Percentiles rank a stretch among this genome's conserved stretches.
Conservation (phyloP, 2,329 filamentous ascomycete species). For the Monosporascus sp. region DNA sequence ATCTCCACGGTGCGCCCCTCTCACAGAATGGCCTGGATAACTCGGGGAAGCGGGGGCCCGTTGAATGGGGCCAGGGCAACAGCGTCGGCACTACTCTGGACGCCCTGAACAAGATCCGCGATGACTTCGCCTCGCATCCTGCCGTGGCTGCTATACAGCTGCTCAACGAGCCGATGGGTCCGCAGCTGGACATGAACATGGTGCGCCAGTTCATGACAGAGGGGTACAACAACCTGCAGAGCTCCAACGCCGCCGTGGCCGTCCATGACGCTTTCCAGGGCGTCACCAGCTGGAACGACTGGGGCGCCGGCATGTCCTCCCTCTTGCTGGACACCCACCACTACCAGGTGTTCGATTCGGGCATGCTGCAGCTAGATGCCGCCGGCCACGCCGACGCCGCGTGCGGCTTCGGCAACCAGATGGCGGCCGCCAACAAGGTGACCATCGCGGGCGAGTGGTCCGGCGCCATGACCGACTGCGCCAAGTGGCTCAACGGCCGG, state of each 20-base stretch:
- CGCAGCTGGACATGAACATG: constrained; percentile 45
- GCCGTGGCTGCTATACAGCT: constrained; percentile 64
- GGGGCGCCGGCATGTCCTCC: constrained; percentile 51
- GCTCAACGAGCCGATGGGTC: constrained; percentile 63
- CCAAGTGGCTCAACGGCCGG: constrained; percentile 62
- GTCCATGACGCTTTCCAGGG: constrained; percentile 74
- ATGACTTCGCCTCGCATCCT: constrained; percentile 32
- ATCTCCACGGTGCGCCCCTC: constrained; percentile 52
- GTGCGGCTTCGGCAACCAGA: constrained; percentile 62
- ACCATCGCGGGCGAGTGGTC: constrained; percentile 75
- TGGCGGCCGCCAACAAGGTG: constrained; percentile 61
- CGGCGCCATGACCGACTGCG: constrained; percentile 67
- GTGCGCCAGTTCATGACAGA: constrained; percentile 34
- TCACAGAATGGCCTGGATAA: constrained; percentile 61
- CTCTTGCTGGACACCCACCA: constrained; percentile 74
- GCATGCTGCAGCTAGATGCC: constrained; percentile 61
- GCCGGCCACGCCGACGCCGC: constrained; percentile 64
- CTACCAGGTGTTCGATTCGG: constrained; percentile 72
- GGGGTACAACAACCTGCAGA: constrained; percentile 38
- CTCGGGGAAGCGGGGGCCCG: constrained; percentile 43
- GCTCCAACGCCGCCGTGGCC: constrained; percentile 54
- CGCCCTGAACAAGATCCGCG: constrained; percentile 49
- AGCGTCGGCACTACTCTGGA: constrained; percentile 34
- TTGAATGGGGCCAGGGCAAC: constrained; percentile 26
- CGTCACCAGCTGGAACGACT: constrained; percentile 65